Conservation (phyloP, 2,329 filamentous ascomycete genomes). For the Neopestalotiopsis sp. region DNA sequence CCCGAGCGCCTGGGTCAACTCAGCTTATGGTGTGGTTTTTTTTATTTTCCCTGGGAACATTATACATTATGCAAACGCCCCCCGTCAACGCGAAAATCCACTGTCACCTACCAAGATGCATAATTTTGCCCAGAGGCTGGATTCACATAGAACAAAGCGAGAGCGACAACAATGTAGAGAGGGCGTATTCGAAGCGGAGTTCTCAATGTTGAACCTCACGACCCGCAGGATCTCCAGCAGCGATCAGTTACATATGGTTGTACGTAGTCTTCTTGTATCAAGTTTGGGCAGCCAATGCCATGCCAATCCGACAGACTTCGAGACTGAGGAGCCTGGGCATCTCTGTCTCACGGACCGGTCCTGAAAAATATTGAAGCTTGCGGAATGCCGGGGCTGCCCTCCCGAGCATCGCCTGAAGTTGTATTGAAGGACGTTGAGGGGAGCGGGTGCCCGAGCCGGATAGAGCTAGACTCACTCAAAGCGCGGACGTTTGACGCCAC, state of each 20-base stretch:
- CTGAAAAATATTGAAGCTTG: background rate
- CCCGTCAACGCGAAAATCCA: background rate
- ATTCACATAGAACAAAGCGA: background rate
- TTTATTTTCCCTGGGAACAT: background rate
- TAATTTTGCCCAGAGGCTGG: background rate
- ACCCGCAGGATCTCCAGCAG: background rate
- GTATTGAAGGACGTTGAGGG: constrained; percentile 14
- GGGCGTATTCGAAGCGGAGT: background rate
- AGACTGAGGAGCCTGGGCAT: background rate
- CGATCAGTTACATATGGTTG: background rate
- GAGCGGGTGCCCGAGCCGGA: constrained; percentile 4
- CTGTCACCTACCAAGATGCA: background rate
- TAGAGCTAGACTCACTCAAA: constrained; percentile 10
- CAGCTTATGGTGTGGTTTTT: background rate
- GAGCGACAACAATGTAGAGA: background rate
- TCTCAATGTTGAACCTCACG: background rate
- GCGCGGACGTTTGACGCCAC: constrained; percentile 9
- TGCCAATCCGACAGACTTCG: background rate
- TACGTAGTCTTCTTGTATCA: background rate
- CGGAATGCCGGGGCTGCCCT: background rate
- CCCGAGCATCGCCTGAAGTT: constrained; percentile 4
- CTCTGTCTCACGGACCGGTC: background rate
- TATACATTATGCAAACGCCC: background rate
- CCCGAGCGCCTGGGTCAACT: background rate
- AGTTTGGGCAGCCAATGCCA: background rate